phyloP scores from a whole-genome alignment of 805 yeast genomes.

The Saturnispora mendoncae region DNA sequence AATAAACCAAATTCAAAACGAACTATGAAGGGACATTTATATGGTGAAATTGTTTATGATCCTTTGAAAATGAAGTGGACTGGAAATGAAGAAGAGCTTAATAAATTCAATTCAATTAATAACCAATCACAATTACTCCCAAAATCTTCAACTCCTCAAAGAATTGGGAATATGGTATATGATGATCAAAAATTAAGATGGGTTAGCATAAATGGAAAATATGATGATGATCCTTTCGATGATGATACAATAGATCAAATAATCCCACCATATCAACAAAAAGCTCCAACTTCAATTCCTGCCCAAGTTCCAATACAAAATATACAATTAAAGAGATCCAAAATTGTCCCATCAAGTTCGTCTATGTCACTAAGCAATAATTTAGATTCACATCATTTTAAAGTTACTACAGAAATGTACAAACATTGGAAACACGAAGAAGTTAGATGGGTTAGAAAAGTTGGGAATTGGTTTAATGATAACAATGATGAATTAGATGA shows the following conservation, averaged over 20 bases:
- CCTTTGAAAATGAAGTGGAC: constrained; percentile 48
- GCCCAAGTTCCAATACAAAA: too few species aligned
- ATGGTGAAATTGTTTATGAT: constrained; percentile 45
- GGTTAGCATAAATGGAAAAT: constrained; percentile 41
- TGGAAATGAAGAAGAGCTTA: constrained; percentile 53
- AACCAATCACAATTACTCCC: constrained; percentile 21
- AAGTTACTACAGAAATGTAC: constrained; percentile 22
- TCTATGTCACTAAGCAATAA: constrained; percentile 10
- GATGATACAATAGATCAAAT: constrained; percentile 27
- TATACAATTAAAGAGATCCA: neutral
- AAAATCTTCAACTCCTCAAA: constrained; percentile 24
- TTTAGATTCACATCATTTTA: constrained; percentile 16
- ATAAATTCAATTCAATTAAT: constrained; percentile 37
- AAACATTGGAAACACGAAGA: constrained; percentile 27
- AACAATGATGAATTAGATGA: constrained; percentile 19
- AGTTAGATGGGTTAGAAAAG: constrained; percentile 29
- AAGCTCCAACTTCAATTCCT: too few species aligned
- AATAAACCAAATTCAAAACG: constrained; percentile 22
- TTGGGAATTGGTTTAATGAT: constrained; percentile 30
- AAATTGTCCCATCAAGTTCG: constrained; percentile 13
- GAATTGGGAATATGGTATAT: constrained; percentile 49
- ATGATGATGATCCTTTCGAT: constrained; percentile 38
- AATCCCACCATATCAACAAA: neutral
- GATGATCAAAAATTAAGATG: constrained; percentile 50
- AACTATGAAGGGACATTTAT: constrained; percentile 25